Evolutionary conservation across 352 stramenopile genomes (phyloP).

Genomic region (Phytophthora uliginosa): DNA sequence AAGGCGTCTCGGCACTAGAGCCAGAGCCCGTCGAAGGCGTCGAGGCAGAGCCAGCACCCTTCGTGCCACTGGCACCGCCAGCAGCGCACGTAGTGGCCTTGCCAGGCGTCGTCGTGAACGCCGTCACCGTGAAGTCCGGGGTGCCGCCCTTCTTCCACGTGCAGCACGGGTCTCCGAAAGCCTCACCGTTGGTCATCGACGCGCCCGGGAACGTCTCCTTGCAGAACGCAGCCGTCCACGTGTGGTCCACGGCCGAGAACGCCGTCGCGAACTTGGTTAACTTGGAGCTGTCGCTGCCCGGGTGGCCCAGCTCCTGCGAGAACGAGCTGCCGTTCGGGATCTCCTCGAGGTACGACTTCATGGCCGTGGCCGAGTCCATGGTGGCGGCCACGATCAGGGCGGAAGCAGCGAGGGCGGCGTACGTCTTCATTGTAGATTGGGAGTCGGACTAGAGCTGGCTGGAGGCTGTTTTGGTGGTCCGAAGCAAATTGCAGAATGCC

Average conservation of each 20-base stretch:
- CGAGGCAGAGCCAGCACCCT: not conserved
- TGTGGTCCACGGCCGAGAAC: conserved; percentile 35
- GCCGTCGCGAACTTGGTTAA: conserved; percentile 51
- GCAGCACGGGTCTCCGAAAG: conserved; percentile 68
- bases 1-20: conserved; percentile 1
- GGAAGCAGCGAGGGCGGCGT: conserved; percentile 27
- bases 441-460: conserved; percentile 14
- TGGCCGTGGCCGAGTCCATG: conserved; percentile 25
- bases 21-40: conserved; percentile 2
- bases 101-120: conserved; percentile 35
- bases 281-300: conserved; percentile 33
- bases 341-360: conserved; percentile 40
- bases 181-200: conserved; percentile 48
- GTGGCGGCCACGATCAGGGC: conserved; percentile 31
- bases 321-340: conserved; percentile 57
- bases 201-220: conserved; percentile 34
- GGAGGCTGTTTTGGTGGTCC: conserved; percentile 19
- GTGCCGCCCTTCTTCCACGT: conserved; percentile 50
- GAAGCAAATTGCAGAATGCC: conserved; percentile 34
- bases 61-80: conserved; percentile 4
- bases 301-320: conserved; percentile 50
- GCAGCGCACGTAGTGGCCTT: conserved; percentile 35
- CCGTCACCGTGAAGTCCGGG: conserved; percentile 48
- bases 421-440: conserved; percentile 29
- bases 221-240: conserved; percentile 40